Conservation (phyloP, 257 asterid species). For the Marsdenia floribunda region DNA sequence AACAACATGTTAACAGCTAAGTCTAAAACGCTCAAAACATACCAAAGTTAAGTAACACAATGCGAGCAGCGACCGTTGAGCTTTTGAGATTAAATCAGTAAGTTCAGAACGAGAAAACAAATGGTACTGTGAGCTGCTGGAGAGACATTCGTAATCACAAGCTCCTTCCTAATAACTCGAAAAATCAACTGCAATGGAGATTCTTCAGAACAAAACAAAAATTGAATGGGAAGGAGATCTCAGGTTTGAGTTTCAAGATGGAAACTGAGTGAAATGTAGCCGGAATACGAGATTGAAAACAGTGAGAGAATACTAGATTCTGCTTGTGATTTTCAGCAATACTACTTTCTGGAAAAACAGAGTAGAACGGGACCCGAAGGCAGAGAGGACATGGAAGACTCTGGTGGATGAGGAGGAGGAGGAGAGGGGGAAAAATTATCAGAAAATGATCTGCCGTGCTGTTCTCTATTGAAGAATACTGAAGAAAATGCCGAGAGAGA, state of each 20-base stretch:
- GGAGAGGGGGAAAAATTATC: neutral
- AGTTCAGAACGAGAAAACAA: slow-evolving; percentile 2
- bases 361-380: neutral
- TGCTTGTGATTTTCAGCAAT: neutral
- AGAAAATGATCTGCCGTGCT: neutral
- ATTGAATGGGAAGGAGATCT: slow-evolving; percentile 11
- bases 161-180: neutral
- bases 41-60: neutral
- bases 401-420: neutral
- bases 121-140: slow-evolving; percentile 4
- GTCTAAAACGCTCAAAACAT: neutral
- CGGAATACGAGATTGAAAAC: neutral
- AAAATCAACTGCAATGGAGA: neutral
- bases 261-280: neutral
- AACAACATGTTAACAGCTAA: neutral
- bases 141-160: neutral
- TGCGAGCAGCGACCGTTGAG: neutral
- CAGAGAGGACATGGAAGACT: neutral
- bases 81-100: slow-evolving; percentile 6
- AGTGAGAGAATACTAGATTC: neutral
- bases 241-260: neutral
- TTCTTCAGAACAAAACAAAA: slow-evolving; percentile 1
- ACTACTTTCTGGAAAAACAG: neutral
- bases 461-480: neutral
- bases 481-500: neutral